A percentile compares a stretch with the other conserved stretches of the same genome.
Conservation (phyloP, 1,284 basidiomycete species). For the Anthracocystis setariae region DNA sequence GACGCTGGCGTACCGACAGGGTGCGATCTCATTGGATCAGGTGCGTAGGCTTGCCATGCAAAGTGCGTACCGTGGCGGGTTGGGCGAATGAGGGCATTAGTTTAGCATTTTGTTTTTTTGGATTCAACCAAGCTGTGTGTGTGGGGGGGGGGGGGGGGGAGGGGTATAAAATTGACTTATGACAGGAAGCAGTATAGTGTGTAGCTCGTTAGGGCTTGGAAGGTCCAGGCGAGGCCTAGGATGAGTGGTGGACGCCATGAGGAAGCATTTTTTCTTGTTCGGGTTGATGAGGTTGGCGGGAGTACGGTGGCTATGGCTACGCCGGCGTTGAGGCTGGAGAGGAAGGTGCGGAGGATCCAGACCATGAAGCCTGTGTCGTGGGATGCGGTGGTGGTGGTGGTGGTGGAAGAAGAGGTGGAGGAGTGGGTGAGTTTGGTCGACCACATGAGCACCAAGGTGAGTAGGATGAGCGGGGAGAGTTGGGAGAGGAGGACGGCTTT, state of each 20-base stretch:
- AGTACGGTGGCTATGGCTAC: conserved; percentile 23
- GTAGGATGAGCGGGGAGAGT: conserved; percentile 83
- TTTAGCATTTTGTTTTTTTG: no score
- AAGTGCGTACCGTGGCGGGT: conserved; percentile 52
- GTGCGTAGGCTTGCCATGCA: conserved; percentile 58
- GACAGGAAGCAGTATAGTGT: conserved; percentile 8
- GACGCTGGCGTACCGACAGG: conserved; percentile 59
- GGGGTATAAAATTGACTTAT: no score
- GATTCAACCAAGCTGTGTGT: no score
- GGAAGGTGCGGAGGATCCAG: conserved; percentile 68
- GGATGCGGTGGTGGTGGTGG: not conserved
- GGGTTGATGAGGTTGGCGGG: not conserved
- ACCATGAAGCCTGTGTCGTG: conserved; percentile 5
- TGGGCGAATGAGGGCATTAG: conserved; percentile 70
- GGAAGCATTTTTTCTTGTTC: conserved; percentile 6
- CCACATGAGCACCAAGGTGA: conserved; percentile 86
- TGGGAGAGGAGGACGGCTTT: conserved; percentile 86
- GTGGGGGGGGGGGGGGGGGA: no score
- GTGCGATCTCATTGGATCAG: conserved; percentile 63
- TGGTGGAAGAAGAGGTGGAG: not conserved
- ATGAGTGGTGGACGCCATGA: conserved; percentile 74
- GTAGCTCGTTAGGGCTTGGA: conserved; percentile 47
- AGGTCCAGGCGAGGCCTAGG: conserved; percentile 80
- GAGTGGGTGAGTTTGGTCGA: conserved; percentile 68
- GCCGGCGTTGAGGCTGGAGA: conserved; percentile 55